Percentiles rank a stretch among this genome's conserved stretches.
These are phyloP conservation scores for Lineolata rhizophorae DNA, from an alignment of 495 filamentous ascomycete genomes.

Conservation along the genomic window DNA sequence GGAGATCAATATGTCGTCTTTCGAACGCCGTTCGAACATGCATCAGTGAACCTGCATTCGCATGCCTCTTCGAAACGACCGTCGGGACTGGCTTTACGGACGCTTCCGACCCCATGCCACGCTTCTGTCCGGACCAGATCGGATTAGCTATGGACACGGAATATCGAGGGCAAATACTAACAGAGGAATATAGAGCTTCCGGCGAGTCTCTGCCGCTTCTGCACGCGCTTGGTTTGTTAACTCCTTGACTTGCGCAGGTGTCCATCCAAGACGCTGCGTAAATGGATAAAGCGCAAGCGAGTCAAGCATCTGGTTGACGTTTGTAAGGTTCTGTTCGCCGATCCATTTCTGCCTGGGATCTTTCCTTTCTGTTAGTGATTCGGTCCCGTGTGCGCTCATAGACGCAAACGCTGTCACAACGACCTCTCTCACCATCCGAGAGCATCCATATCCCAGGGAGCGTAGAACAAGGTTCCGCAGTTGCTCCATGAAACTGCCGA, in stretches of 20 bases:
- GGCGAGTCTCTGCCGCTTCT: constrained; percentile 8
- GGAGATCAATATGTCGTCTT: too few relatives aligned
- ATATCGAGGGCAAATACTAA: constrained; percentile 4
- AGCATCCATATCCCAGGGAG: too few relatives aligned
- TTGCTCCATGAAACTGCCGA: too few relatives aligned
- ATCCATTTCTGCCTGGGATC: constrained; percentile 6
- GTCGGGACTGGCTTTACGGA: too few relatives aligned
- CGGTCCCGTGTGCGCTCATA: background rate
- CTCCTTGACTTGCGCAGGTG: constrained; percentile 7
- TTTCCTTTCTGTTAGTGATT: constrained; percentile 1
- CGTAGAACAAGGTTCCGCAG: too few relatives aligned
- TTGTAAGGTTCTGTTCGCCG: constrained; percentile 8
- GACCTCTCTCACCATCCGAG: constrained; percentile 2
- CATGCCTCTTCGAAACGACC: too few relatives aligned
- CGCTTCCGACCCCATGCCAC: constrained; percentile 9
- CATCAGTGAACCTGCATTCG: too few relatives aligned
- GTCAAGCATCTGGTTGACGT: constrained; percentile 12
- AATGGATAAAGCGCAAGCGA: constrained; percentile 14
- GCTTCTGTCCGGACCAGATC: constrained; percentile 5
- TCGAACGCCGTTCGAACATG: too few relatives aligned
- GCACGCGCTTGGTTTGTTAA: constrained; percentile 9
- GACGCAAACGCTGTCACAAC: background rate
- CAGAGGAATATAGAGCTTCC: constrained; percentile 15
- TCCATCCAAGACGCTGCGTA: constrained; percentile 9
- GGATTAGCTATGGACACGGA: background rate